Evolutionary conservation across 2,329 filamentous ascomycete species (phyloP), one percentile per base, ranked within the genome.

Genomic region (Aspergillus fructus): DNA sequence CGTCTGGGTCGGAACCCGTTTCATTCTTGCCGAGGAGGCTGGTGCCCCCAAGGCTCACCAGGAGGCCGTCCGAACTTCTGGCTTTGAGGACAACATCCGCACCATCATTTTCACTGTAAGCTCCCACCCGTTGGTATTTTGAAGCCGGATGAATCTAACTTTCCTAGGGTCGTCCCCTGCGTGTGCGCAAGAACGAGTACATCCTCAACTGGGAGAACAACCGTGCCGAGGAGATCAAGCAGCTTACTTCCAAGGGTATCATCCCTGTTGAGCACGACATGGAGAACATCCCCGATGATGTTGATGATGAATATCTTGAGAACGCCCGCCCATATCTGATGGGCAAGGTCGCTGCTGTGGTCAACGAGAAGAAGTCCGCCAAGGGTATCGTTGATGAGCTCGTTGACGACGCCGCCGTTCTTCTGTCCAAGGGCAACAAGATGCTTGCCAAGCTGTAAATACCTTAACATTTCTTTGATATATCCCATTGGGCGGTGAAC

Each of bases 121-220:
- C 54, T 21, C 7, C 41, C 1, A 7, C 5, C 13, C 1, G 24
- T 13, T 4, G 8, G 9, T 17, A 12, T 23, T 5, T 12, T 37
- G 4, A 21, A n/a, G 4, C n/a, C 45, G 19, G 27, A 42, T 13
- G n/a, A 41, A 15, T 4, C 67, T 71, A 60, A 70, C 45, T 37
- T 15, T 5, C 23, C 19, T 59, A 81, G 74, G 94, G 94, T 55
- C 90, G 94, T 58, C 94, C 94, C 37, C 83, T 99, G 72, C 91
- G 94, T 66, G 94, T 99, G 59, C 89, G 93, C 74, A 94, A 85
- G 73, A 99, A 97, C 81, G 77, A 89, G 6, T 99, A 99, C 78
- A 97, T 99, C 71, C 76, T 86, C 72, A 90, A 96, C 83, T 99
- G 94, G 94, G 93, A 99, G 80, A 88, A 89, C 69, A 94, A 97